phyloP scores from a whole-genome alignment of 441 rosid species.

The Mallotus repandus region DNA sequence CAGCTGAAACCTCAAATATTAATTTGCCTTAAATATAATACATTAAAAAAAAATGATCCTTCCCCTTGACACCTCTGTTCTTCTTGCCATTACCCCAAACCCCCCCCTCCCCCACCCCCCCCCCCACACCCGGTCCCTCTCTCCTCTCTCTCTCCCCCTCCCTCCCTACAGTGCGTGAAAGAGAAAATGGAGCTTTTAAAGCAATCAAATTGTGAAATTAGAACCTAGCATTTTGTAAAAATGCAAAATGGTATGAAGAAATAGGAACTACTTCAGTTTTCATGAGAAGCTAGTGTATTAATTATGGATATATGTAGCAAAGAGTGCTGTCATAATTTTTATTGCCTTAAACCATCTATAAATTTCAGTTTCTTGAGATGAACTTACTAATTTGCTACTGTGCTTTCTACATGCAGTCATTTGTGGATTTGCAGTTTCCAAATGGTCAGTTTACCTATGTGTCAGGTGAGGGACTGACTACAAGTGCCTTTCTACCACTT shows the following conservation, averaged over 20 bases:
- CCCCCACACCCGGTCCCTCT: too few species aligned
- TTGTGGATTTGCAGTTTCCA: constrained; percentile 89
- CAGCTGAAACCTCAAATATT: background rate
- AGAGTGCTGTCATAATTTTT: background rate
- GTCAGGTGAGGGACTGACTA: constrained; percentile 87
- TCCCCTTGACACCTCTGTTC: too few species aligned
- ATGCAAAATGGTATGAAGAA: too few species aligned
- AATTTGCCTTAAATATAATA: background rate
- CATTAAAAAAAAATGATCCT: too few species aligned
- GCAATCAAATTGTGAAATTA: too few species aligned
- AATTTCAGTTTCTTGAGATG: background rate
- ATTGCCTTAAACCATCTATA: background rate
- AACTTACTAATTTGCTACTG: constrained; percentile 15
- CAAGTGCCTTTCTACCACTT: constrained; percentile 84
- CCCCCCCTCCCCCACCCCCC: too few species aligned
- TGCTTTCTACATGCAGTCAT: constrained; percentile 55
- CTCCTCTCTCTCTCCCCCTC: too few species aligned
- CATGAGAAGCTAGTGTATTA: background rate
- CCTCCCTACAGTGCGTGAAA: too few species aligned
- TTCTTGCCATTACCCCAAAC: too few species aligned
- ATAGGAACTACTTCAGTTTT: background rate
- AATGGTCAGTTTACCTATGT: constrained; percentile 91
- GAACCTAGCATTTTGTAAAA: too few species aligned
- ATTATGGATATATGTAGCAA: background rate
- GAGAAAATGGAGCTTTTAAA: too few species aligned